Conservation (phyloP, 2,329 filamentous ascomycete genomes). For the Thermochaetoides dissita region DNA sequence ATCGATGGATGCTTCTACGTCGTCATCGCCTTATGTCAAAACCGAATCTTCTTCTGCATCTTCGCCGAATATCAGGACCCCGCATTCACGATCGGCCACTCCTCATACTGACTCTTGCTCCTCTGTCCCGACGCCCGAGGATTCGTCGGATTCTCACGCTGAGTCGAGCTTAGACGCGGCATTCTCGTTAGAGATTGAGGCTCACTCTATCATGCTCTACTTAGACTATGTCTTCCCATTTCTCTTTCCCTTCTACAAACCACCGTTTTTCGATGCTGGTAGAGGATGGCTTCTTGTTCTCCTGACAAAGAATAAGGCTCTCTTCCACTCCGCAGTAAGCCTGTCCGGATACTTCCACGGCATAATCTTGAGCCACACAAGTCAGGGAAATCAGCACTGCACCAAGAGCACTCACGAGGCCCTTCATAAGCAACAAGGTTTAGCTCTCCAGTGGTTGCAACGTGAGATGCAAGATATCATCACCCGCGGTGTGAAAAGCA, state of each 20-base stretch:
- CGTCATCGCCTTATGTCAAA: neutral
- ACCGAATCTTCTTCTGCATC: neutral
- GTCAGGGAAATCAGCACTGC: slow-evolving; percentile 7
- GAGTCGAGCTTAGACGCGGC: neutral
- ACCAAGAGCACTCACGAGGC: slow-evolving; percentile 9
- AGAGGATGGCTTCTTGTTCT: slow-evolving; percentile 46
- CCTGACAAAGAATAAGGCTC: slow-evolving; percentile 40
- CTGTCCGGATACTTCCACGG: slow-evolving; percentile 44
- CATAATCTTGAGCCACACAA: slow-evolving; percentile 22
- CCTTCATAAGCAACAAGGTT: slow-evolving; percentile 19
- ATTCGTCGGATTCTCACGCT: neutral
- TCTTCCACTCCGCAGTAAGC: slow-evolving; percentile 43
- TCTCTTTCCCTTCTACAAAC: slow-evolving; percentile 49
- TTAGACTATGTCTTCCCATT: slow-evolving; percentile 49
- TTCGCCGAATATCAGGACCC: neutral
- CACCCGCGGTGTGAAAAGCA: slow-evolving; percentile 14
- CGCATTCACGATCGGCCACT: neutral
- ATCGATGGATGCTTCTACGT: no score
- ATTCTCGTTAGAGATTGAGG: slow-evolving; percentile 13
- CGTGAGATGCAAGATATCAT: slow-evolving; percentile 19
- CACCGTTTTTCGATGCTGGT: slow-evolving; percentile 40
- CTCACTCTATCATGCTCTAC: slow-evolving; percentile 40
- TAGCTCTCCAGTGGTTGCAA: slow-evolving; percentile 18
- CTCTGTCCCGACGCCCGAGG: slow-evolving; percentile 1
- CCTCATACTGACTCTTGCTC: neutral